A percentile compares a stretch with the other conserved stretches of the same genome.
phyloP scores from a whole-genome alignment of 768 basidiomycete genomes.

The Boletus speciosus region DNA sequence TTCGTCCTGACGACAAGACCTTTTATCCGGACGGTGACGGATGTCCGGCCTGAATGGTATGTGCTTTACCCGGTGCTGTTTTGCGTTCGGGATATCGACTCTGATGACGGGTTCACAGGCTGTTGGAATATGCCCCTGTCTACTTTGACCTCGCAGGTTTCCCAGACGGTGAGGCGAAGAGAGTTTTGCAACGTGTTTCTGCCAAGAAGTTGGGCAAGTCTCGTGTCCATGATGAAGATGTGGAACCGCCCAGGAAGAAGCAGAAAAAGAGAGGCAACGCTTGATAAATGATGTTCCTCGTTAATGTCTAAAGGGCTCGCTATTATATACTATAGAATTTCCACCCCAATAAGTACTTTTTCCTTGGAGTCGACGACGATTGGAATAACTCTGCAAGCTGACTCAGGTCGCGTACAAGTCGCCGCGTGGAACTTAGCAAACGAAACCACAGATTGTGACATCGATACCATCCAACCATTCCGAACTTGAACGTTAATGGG shows the following conservation, averaged over 20 bases:
- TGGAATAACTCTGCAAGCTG: too few relatives aligned
- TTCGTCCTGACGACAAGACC: slow-evolving; percentile 88
- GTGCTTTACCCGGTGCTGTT: slow-evolving; percentile 16
- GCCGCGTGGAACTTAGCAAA: too few relatives aligned
- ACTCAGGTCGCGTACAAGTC: too few relatives aligned
- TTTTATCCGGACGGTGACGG: slow-evolving; percentile 90
- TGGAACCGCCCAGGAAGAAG: slow-evolving; percentile 15
- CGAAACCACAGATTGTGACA: too few relatives aligned
- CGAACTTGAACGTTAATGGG: too few relatives aligned
- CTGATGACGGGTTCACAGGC: slow-evolving; percentile 35
- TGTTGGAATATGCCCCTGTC: slow-evolving; percentile 55
- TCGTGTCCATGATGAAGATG: slow-evolving; percentile 7
- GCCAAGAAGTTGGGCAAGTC: slow-evolving; percentile 52
- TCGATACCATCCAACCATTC: too few relatives aligned
- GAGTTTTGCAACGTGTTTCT: slow-evolving; percentile 51
- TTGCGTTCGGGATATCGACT: neutral
- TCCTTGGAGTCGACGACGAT: neutral
- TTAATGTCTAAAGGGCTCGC: neutral
- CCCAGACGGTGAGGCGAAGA: slow-evolving; percentile 69
- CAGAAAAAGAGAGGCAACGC: slow-evolving; percentile 1
- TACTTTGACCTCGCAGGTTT: slow-evolving; percentile 73
- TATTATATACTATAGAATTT: slow-evolving; percentile 1
- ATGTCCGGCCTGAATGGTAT: slow-evolving; percentile 84
- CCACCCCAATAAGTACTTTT: neutral
- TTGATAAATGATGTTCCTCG: neutral